phyloP scores from a whole-genome alignment of 495 filamentous ascomycete genomes.

The Tuber microsphaerosporum region DNA sequence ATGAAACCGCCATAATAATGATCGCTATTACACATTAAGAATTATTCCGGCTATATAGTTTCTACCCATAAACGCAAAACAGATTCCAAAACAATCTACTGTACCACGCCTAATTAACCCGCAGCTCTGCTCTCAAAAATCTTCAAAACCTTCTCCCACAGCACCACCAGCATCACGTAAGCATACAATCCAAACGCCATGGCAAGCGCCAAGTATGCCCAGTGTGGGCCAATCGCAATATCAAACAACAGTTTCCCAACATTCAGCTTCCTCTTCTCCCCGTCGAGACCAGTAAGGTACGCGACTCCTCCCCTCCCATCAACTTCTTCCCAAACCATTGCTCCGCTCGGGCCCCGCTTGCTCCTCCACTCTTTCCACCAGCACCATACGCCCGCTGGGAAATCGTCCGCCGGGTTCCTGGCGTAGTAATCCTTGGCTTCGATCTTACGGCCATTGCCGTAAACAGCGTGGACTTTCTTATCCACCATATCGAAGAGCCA shows the following conservation, averaged over 20 bases:
- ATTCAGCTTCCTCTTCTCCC: conserved; percentile 6
- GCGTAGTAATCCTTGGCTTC: conserved; percentile 34
- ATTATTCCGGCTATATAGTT: neutral
- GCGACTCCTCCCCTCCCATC: conserved; percentile 29
- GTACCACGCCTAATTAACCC: neutral
- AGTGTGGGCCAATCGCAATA: neutral
- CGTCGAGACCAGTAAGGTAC: conserved; percentile 31
- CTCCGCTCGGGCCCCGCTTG: conserved; percentile 18
- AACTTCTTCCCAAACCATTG: conserved; percentile 32
- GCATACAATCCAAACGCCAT: neutral
- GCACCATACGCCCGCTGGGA: conserved; percentile 41
- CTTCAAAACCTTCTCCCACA: neutral
- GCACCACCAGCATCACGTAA: neutral
- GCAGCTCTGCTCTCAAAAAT: neutral
- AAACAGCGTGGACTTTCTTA: conserved; percentile 35
- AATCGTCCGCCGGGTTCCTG: conserved; percentile 39
- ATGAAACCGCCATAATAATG: neutral
- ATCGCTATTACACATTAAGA: neutral
- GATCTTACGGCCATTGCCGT: conserved; percentile 39
- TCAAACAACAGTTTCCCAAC: neutral
- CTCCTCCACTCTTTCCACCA: conserved; percentile 40
- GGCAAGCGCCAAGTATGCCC: neutral
- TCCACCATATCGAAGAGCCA: conserved; percentile 42
- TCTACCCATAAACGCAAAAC: neutral
- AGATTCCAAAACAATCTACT: neutral